Evolutionary conservation across 192 early-diverging fungal species (phyloP), one percentile per base, ranked within the genome.

Genomic region (Blastocladiella britannica): DNA sequence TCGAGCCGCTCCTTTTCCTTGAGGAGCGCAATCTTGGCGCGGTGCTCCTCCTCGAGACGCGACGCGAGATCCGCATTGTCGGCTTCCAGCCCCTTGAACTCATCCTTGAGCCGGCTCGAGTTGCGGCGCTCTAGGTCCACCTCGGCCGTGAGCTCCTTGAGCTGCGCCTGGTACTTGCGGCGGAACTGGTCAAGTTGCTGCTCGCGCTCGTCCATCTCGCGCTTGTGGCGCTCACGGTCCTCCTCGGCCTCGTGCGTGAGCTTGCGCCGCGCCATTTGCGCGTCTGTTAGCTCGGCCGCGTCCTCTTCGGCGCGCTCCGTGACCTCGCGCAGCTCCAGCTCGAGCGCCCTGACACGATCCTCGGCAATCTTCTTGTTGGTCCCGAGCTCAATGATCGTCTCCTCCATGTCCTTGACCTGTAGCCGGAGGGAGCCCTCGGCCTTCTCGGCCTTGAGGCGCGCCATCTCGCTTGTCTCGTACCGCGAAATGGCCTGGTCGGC

Each of bases 91-190:
- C 70, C 72, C 26, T 86, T 63, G 31, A 72, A 53, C 52, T 77
- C 75, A 43, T 67, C 72, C 68, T 73, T 75, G 37, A 47, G 37
- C 37, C 37, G 37, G 1, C 1, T 20, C 0, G 37, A 1, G 29
- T 60, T 62, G 28, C 51, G 56, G 57, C 74, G 78, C 66, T 86
- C 87, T 3, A 73, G 63, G 56, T 93, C 88, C 53, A 91, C 73
- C 66, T 93, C 90, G 7, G 72, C 66, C 57, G 82, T 74, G 52
- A 88, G 73, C 51, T 81, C 75, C 57, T 87, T 82, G 24, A 90
- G 70, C 71, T 93, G 87, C 59, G 79, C 83, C 62, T 88, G 85
- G 64, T 88, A 90, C 66, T 85, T 91, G 55, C 76, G 80, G 12
- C 82, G 78, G 53, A 81, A 71, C 55, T 70, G 69, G n/a, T 88